A percentile compares a stretch with the other conserved stretches of the same genome.
These are phyloP conservation scores for Eucalyptus urophylla DNA, from an alignment of 345 rosid genomes.

Conservation along the genomic window DNA sequence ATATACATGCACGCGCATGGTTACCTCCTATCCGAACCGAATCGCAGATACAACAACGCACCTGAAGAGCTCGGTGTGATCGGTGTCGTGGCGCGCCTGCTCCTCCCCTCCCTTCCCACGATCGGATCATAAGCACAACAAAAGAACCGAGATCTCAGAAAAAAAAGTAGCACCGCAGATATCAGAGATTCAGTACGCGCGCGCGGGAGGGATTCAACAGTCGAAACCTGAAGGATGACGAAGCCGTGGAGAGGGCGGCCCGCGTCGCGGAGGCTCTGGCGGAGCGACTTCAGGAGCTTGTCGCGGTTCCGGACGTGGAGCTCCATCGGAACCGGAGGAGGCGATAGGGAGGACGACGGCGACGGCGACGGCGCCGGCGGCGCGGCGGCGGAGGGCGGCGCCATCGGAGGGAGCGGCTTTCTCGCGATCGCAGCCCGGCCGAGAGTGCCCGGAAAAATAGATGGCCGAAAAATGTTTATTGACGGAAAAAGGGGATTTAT, in stretches of 20 bases:
- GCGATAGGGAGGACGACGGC: constrained; percentile 23
- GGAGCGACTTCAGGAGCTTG: constrained; percentile 50
- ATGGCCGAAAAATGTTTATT: background rate
- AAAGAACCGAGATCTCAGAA: background rate
- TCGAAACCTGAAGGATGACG: constrained; percentile 64
- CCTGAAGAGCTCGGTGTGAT: constrained; percentile 92
- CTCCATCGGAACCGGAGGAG: constrained; percentile 64
- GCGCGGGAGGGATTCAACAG: background rate
- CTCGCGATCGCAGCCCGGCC: background rate
- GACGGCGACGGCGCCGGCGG: background rate
- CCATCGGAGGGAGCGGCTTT: background rate
- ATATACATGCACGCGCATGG: background rate
- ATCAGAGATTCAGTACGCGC: background rate
- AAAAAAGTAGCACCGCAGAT: background rate
- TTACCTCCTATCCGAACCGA: background rate
- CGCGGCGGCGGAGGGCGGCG: background rate
- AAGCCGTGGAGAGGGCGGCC: constrained; percentile 55
- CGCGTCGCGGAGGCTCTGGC: constrained; percentile 34
- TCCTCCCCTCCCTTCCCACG: constrained; percentile 74
- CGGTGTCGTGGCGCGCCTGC: constrained; percentile 72
- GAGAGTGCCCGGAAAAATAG: background rate
- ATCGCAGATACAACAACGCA: background rate
- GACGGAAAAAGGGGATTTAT: accelerated
- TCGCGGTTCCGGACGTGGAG: constrained; percentile 58
- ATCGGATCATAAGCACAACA: background rate